These are phyloP conservation scores for Adansonia madagascariensis DNA, from an alignment of 441 rosid species.

Conservation along the genomic window DNA sequence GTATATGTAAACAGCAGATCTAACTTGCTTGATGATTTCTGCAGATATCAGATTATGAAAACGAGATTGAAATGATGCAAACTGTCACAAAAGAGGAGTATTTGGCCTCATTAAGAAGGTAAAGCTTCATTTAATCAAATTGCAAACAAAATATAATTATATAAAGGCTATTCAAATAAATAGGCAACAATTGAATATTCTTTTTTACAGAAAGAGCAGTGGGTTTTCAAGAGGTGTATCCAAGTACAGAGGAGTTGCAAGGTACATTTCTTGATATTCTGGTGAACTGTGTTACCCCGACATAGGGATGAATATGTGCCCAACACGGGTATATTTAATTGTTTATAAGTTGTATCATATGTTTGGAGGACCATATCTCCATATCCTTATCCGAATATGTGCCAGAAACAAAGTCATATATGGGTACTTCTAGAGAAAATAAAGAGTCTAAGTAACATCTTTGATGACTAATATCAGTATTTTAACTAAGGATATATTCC, in stretches of 20 bases:
- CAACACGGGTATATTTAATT: too few species aligned
- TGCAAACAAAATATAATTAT: background rate
- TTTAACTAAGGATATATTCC: background rate
- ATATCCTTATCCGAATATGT: too few species aligned
- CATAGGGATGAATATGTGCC: too few species aligned
- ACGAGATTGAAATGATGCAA: constrained; percentile 53
- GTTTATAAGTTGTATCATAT: too few species aligned
- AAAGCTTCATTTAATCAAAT: background rate
- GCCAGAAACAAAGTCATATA: too few species aligned
- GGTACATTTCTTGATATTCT: constrained; percentile 36
- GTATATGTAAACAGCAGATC: background rate
- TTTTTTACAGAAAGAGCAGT: constrained; percentile 56
- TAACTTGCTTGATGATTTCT: constrained; percentile 8
- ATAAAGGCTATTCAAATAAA: constrained; percentile 13
- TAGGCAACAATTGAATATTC: background rate
- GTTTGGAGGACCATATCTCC: too few species aligned
- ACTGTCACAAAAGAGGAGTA: constrained; percentile 58
- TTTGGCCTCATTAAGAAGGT: constrained; percentile 64
- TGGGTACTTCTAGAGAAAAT: too few species aligned
- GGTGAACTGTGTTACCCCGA: background rate
- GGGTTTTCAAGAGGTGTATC: constrained; percentile 87
- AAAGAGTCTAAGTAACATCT: background rate
- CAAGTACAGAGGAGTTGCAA: constrained; percentile 74
- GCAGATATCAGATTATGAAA: constrained; percentile 60
- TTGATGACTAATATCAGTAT: too few species aligned